Percentiles rank a stretch among this genome's conserved stretches.
phyloP scores from a whole-genome alignment of 2,329 filamentous ascomycete species.

The Camillea tinctor region DNA sequence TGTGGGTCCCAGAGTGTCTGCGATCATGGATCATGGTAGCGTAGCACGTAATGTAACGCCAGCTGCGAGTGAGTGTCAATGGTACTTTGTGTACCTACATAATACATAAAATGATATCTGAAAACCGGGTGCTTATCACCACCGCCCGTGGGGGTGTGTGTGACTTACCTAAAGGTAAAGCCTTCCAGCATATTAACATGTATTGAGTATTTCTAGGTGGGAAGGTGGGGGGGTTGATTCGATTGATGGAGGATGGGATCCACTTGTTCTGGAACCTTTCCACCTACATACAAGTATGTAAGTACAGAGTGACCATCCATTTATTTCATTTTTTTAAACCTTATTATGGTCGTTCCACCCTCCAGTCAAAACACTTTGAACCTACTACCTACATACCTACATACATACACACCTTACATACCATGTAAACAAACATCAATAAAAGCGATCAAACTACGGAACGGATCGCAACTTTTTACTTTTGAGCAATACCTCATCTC shows the following conservation, averaged over 20 bases:
- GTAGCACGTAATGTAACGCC: neutral
- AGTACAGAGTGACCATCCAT: too few species aligned
- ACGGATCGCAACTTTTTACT: too few species aligned
- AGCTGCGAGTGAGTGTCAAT: neutral
- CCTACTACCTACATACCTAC: too few species aligned
- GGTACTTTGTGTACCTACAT: neutral
- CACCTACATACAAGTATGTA: too few species aligned
- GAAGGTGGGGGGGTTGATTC: neutral
- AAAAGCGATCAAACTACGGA: neutral
- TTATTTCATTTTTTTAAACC: too few species aligned
- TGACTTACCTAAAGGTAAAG: too few species aligned
- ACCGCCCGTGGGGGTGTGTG: neutral
- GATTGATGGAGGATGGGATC: neutral
- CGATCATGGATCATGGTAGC: neutral
- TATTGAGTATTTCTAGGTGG: too few species aligned
- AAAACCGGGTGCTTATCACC: neutral
- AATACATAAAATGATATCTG: neutral
- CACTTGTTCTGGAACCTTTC: neutral
- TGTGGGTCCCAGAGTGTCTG: neutral
- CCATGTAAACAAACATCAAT: neutral
- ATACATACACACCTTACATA: too few species aligned
- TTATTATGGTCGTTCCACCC: too few species aligned
- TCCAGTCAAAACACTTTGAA: too few species aligned
- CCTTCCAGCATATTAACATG: too few species aligned
- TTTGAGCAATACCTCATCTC: too few species aligned